Percentiles rank a stretch among this genome's conserved stretches.
Conservation (phyloP, 202 grass and related monocot genomes). For the Carex sylvatica region DNA sequence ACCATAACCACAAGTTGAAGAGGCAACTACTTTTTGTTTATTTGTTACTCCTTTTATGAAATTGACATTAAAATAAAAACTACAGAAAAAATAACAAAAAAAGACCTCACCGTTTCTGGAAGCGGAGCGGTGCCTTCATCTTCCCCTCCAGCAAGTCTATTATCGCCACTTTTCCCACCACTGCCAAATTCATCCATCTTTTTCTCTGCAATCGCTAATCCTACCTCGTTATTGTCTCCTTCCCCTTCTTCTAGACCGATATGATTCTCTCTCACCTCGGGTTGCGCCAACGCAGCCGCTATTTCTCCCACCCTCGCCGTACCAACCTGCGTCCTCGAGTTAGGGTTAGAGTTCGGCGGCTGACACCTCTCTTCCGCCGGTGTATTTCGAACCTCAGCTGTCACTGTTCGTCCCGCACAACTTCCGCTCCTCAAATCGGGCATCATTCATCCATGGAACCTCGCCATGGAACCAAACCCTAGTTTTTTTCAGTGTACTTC, state of each 20-base stretch:
- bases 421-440: conserved; percentile 83
- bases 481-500: not conserved
- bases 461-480: conserved; percentile 42
- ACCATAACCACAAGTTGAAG: not conserved
- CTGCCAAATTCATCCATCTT: conserved; percentile 67
- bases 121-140: conserved; percentile 64
- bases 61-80: not conserved
- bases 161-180: conserved; percentile 59
- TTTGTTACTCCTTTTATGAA: not conserved
- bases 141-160: conserved; percentile 31
- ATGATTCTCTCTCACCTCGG: conserved; percentile 42
- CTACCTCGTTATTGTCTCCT: conserved; percentile 28
- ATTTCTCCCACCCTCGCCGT: conserved; percentile 38
- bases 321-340: conserved; percentile 35
- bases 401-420: conserved; percentile 65
- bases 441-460: conserved; percentile 80
- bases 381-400: conserved; percentile 37
- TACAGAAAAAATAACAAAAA: not conserved
- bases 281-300: conserved; percentile 22
- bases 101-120: conserved; percentile 67
- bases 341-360: conserved; percentile 18
- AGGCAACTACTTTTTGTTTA: not conserved
- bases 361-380: conserved; percentile 21
- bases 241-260: conserved; percentile 44
- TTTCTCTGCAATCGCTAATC: conserved; percentile 21